Evolutionary conservation across 148 eudicot genomes (phyloP), one percentile per base, ranked within the genome.

Genomic region (Suaeda aralocaspica): DNA sequence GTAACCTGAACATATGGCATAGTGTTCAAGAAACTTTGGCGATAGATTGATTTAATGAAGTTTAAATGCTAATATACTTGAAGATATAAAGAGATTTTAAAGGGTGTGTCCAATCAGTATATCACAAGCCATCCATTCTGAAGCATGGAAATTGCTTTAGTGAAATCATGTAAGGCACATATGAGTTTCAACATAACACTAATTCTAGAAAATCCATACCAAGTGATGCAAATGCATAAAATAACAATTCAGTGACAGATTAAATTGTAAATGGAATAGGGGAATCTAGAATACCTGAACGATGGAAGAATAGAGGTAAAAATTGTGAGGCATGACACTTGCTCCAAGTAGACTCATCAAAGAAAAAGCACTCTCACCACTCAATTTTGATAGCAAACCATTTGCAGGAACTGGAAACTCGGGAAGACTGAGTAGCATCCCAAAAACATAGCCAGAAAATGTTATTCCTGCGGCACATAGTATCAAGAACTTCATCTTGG

Each of bases 331-430:
- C 90, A 91, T 89, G 60, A 91, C 79, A 81, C 59, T 87, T 36
- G 97, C 91, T 73, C 99, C 97, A 69, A 94, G 96, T 71, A 94
- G 89, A 78, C 92, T 81, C 99, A 94, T 94, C 82, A 94, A 77
- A 9, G 88, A 82, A 81, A 83, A 87, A 52, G 84, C 88, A 76
- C 84, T 91, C 80, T 91, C 99, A 70, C 99, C 99, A 57, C 84
- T 84, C 75, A 91, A 84, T 75, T 83, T 87, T 11, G 83, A 78
- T 53, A 80, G 77, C 84, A 78, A 70, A 71, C 83, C 84, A 77
- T 79, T 86, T 22, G 82, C n/a, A 64, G 93, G 77, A 21, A 81
- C 36, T 0, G 97, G 79, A 74, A 76, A 79, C 62, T 87, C 90
- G 4, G 89, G 84, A 67, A 91, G 90, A 74, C 84, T 85, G 57